Percentiles rank a stretch among this genome's conserved stretches.
Evolutionary conservation across 176 grass and related monocot species (phyloP).

Genomic region (Oryza coarctata): DNA sequence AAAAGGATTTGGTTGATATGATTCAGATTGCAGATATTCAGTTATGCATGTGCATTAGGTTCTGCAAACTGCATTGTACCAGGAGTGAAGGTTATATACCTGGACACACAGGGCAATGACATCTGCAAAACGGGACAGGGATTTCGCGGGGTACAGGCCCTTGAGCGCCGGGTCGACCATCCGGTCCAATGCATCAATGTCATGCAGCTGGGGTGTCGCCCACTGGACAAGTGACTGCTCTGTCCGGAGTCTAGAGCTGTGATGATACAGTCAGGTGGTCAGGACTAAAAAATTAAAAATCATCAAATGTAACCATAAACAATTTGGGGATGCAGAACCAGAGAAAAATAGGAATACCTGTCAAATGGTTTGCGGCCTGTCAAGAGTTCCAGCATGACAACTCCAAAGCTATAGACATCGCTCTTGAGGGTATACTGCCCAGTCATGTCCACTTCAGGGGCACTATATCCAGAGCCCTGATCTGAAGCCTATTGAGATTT

Average conservation of each 20-base stretch:
- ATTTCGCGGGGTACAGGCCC: conserved; percentile 82
- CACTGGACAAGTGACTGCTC: conserved; percentile 81
- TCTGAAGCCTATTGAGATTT: conserved; percentile 52
- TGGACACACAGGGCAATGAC: conserved; percentile 76
- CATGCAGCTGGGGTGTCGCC: conserved; percentile 80
- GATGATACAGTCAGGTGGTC: conserved; percentile 22
- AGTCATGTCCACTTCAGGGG: conserved; percentile 75
- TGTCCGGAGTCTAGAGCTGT: conserved; percentile 52
- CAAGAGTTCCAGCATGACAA: conserved; percentile 94
- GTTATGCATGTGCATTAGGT: not conserved
- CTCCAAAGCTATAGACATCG: conserved; percentile 89
- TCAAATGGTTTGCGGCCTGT: conserved; percentile 85
- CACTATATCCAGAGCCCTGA: conserved; percentile 65
- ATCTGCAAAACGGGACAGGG: conserved; percentile 81
- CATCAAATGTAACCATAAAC: not conserved
- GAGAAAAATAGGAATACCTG: conserved; percentile 37
- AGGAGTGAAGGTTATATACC: conserved; percentile 36
- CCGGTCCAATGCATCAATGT: conserved; percentile 72
- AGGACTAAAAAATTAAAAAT: conserved; percentile 10
- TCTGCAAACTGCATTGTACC: not conserved
- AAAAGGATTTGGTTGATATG: conserved; percentile 26
- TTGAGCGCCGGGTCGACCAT: conserved; percentile 85
- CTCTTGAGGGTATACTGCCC: conserved; percentile 80
- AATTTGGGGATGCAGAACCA: not conserved
- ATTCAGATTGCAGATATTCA: not conserved